Evolutionary conservation across 306 rosid genomes (phyloP), one percentile per base, ranked within the genome.

Genomic region (Casuarina glauca): DNA sequence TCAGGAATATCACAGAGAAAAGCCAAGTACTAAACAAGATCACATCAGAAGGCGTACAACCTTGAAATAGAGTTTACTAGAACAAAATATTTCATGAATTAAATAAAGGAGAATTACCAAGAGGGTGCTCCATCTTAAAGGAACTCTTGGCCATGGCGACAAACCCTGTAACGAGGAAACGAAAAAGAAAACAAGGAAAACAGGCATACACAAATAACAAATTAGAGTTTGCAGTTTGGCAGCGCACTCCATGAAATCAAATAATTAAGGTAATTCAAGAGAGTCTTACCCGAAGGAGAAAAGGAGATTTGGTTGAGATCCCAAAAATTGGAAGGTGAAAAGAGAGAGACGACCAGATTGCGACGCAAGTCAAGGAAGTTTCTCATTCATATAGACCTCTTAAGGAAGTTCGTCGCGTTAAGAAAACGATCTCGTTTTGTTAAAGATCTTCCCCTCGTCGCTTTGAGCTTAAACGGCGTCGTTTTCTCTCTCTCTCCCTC

Each of bases 101-200:
- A n/a, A 3, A 72, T 15, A 45, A 43, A 69, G 36, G 67, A 89
- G 62, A 83, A 88, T 46, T 46, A 46, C 91, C 87, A 39, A 88
- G 82, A 38, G 89, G 84, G 82, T 73, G 85, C 38, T 81, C 89
- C 82, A 79, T 63, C 82, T 83, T 85, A 61, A 80, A 88, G 39
- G 84, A 74, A 58, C 74, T 78, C 41, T 80, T 85, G 10, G 82
- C 84, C 85, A 80, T 85, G 75, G 78, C 51, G 68, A 78, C 54
- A 76, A 66, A 63, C 39, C 55, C 81, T 78, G 78, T 69, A 54
- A 80, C 72, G 19, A 44, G 54, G 53, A 2, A 4, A 53, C 19
- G 3, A 55, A n/a, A 7, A 55, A 17, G 4, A 52, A 3, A 35
- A 70, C 4, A n/a, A 26, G 32, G n/a, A 11, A 26, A 75, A 15